Evolutionary conservation across 176 grass and related monocot species (phyloP), one percentile per base, ranked within the genome.

Genomic region (Eragrostis curvula): DNA sequence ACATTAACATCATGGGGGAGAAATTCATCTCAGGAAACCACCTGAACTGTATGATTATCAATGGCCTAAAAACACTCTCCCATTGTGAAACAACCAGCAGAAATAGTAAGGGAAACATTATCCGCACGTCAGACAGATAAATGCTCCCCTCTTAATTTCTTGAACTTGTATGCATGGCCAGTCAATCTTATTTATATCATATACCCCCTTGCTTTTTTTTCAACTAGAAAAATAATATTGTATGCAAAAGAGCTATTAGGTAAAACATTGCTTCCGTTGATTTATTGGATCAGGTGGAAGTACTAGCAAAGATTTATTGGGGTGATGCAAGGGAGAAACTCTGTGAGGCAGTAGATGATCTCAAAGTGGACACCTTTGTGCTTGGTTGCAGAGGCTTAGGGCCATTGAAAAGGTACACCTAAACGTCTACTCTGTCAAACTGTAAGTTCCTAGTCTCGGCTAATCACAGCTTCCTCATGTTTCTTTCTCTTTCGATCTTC

Each of bases 261-360:
- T 71, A 67, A 57, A 73, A 46, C 30, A 67, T 13, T 20, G 13
- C 3, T 60, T 44, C 30, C 14, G 57, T 57, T 9, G 25, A 44
- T 45, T 43, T 49, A 24, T 17, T 75, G 79, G 40, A 87, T 55
- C 87, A 97, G 94, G 85, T 97, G 39, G 86, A 90, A 83, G 85
- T 97, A 75, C 40, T 92, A 14, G 84, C 94, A 73, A 97, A 97
- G 79, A 78, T 97, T 66, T 97, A 92, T 47, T 97, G 94, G 94
- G 94, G 94, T 3, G 89, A 94, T 87, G 89, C 91, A 70, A 97
- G 87, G 85, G 89, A 94, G 89, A 94, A 94, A 81, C 87, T 97
- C 45, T 94, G 87, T 59, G 89, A 92, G 50, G 91, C 91, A 15
- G 91, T 97, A 45, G 89, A 94, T 24, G 87, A 94, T 88, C 87